A percentile compares a stretch with the other conserved stretches of the same genome.
These are phyloP conservation scores for Pinus taeda DNA, from an alignment of 75 land plant genomes.

Conservation along the genomic window DNA sequence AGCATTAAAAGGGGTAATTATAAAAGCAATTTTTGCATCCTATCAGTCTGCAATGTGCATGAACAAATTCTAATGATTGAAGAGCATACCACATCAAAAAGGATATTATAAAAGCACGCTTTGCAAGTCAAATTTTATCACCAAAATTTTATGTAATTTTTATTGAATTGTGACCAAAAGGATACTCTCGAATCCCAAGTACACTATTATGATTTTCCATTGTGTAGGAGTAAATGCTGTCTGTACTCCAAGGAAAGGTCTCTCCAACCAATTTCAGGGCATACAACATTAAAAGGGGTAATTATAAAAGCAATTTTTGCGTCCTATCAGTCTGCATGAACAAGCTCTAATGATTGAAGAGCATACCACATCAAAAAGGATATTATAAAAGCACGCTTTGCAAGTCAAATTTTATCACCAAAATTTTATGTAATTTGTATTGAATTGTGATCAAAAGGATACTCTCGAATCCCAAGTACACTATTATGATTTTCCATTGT, in stretches of 20 bases:
- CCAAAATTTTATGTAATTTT: background rate
- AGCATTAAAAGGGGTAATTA: background rate
- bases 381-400: background rate
- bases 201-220: constrained; percentile 99
- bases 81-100: background rate
- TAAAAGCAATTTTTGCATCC: background rate
- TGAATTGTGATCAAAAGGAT: constrained; percentile 36
- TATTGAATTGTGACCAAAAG: constrained; percentile 10
- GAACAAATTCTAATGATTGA: background rate
- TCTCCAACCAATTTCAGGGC: constrained; percentile 92
- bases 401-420: background rate
- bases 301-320: background rate
- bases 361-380: background rate
- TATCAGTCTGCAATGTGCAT: background rate
- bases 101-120: background rate
- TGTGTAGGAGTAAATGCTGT: constrained; percentile 71
- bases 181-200: constrained; percentile 98
- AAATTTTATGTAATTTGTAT: background rate
- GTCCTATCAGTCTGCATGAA: background rate
- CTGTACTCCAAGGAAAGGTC: constrained; percentile 78
- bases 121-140: background rate
- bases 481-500: constrained; percentile 98
- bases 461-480: constrained; percentile 98
- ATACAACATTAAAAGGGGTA: background rate
- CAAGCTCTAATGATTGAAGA: background rate